Base-by-base conservation (phyloP, 805 yeast species). In the Lachancea kluyveri region DNA sequence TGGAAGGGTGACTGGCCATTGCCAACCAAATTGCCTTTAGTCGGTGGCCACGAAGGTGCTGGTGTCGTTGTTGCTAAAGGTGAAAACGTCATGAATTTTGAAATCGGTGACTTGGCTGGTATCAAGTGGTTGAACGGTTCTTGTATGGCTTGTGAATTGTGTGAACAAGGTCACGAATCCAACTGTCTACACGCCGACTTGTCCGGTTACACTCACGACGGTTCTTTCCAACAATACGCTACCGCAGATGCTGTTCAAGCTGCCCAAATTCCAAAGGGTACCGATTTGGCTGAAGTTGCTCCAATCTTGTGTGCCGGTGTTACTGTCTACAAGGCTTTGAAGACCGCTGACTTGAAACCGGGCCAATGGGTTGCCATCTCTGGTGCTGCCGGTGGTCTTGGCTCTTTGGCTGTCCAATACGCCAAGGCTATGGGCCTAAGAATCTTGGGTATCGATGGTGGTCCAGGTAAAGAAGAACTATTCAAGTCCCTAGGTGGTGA, bases 341-440 rank as follows among this genome's bases (percentile, higher is more conserved):
- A 75, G 63, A 68, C 75, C 30, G 79, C 82, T 33, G 57, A 64
- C 32, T 52, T 71, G 37, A 40, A 42, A 29, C 67, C 87, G 14
- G 87, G 90, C 52, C 75, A 80, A 59, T 79, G 80, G 79, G 81
- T 78, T 44, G 74, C 76, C 39, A 65, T 80, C 39, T 74, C 85
- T 36, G 88, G 90, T 64, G 87, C 86, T 41, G 83, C 76, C 59
- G 88, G 88, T 58, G 88, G 90, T 53, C 70, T 80, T 59, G 90
- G 88, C 52, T 65, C 84, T 23, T 61, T 80, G 43, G 86, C 85
- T 35, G 65, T 79, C 48, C 87, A 80, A 63, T 80, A 77, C 61
- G 87, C 84, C 41, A 69, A 60, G 46, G 85, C 84, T 40, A 72
- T 79, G 81, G 90, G 88, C 50, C 66, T 65, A 60, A 71, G 72